These are phyloP conservation scores for Sclerotinia sclerotiorum DNA, from an alignment of 2,329 filamentous ascomycete species.

Conservation along the genomic window DNA sequence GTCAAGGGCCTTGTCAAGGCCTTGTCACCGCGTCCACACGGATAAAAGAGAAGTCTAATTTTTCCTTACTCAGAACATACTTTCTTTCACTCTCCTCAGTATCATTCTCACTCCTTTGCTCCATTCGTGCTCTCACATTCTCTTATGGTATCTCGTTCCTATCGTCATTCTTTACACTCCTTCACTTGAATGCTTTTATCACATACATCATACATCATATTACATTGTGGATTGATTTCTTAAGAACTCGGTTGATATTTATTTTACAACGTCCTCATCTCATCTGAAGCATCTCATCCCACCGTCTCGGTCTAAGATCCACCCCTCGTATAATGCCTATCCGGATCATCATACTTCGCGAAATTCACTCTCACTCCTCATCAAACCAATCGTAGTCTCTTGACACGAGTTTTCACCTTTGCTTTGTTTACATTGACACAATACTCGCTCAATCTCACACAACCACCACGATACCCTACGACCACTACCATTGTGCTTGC, in stretches of 20 bases:
- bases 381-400: constrained; percentile 6
- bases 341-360: constrained; percentile 5
- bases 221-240: neutral
- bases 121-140: constrained; percentile 9
- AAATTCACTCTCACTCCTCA: constrained; percentile 15
- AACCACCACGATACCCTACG: neutral
- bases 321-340: constrained; percentile 17
- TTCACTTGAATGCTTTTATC: constrained; percentile 8
- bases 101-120: constrained; percentile 16
- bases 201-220: neutral
- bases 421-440: constrained; percentile 4
- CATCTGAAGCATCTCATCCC: constrained; percentile 10
- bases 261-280: constrained; percentile 11
- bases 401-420: neutral
- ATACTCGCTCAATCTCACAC: neutral
- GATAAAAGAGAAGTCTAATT: constrained; percentile 8
- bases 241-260: constrained; percentile 7
- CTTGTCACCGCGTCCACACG: constrained; percentile 16
- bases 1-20: neutral
- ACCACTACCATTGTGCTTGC: neutral
- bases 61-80: constrained; percentile 15
- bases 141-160: constrained; percentile 13
- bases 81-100: constrained; percentile 11
- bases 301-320: neutral
- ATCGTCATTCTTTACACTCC: constrained; percentile 9